These are phyloP conservation scores for Nephromyces sp. DNA, from an alignment of 169 alveolate species.

Conservation along the genomic window DNA sequence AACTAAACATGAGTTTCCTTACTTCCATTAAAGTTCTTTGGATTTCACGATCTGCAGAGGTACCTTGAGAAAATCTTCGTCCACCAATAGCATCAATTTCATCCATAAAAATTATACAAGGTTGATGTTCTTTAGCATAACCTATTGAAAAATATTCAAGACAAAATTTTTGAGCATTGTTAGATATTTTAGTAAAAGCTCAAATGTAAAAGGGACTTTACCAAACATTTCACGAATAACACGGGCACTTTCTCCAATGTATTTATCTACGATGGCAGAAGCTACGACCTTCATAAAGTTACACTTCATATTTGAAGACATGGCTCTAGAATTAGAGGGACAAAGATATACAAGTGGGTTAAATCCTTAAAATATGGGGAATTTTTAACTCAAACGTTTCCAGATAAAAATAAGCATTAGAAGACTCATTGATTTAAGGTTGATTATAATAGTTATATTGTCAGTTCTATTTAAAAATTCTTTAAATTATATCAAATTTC, in stretches of 20 bases:
- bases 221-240: constrained; percentile 97
- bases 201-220: constrained; percentile 15
- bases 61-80: constrained; percentile 91
- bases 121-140: constrained; percentile 96
- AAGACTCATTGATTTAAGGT: too few relatives aligned
- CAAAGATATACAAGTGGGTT: neutral
- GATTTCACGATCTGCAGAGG: constrained; percentile 97
- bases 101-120: constrained; percentile 98
- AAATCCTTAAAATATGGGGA: neutral
- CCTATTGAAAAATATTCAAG: constrained; percentile 34
- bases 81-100: constrained; percentile 99
- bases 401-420: neutral
- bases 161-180: neutral
- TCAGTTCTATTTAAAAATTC: too few relatives aligned
- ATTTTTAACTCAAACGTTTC: neutral
- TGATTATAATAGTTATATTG: too few relatives aligned
- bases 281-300: constrained; percentile 94
- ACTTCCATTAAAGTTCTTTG: constrained; percentile 92
- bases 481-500: too few relatives aligned
- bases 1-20: neutral
- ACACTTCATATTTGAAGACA: constrained; percentile 95
- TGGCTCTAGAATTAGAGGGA: constrained; percentile 70
- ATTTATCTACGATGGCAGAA: constrained; percentile 95
- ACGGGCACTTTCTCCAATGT: constrained; percentile 98
- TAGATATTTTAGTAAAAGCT: neutral